These are phyloP conservation scores for Pseudognaphalium luteoalbum DNA, from an alignment of 129 eudicot genomes.

Conservation along the genomic window DNA sequence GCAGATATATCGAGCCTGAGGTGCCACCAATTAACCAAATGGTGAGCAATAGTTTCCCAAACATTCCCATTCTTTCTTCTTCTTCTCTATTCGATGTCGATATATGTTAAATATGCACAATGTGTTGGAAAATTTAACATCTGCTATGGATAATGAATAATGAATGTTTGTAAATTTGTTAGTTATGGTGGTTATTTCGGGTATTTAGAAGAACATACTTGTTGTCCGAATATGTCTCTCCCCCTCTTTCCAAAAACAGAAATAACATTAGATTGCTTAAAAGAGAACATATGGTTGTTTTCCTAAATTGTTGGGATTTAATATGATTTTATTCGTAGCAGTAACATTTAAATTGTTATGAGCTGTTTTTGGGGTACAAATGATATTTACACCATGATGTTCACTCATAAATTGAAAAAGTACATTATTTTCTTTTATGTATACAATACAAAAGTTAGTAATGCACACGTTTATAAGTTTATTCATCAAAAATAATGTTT, in stretches of 20 bases:
- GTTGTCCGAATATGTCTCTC: constrained; percentile 30
- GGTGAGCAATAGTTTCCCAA: constrained; percentile 32
- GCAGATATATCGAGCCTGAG: constrained; percentile 37
- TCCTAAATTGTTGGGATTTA: constrained; percentile 23
- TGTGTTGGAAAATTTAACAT: constrained; percentile 16
- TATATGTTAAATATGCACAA: not conserved
- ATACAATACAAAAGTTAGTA: too few relatives aligned
- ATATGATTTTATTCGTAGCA: not conserved
- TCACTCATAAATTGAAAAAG: too few relatives aligned
- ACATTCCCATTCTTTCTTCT: constrained; percentile 29
- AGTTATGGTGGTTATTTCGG: constrained; percentile 26
- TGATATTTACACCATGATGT: too few relatives aligned
- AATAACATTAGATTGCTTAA: constrained; percentile 13
- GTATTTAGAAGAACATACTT: not conserved
- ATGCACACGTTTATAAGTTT: too few relatives aligned
- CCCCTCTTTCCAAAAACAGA: constrained; percentile 21
- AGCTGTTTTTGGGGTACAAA: too few relatives aligned
- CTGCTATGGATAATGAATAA: constrained; percentile 22
- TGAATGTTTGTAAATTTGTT: not conserved
- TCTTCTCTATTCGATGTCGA: not conserved
- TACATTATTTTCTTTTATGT: too few relatives aligned
- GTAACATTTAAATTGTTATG: too few relatives aligned
- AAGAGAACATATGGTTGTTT: not conserved
- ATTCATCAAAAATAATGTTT: too few relatives aligned
- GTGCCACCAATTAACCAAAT: constrained; percentile 42